A percentile compares a stretch with the other conserved stretches of the same genome.
Evolutionary conservation across 1,139 yeast species (phyloP).

Genomic region (Protomyces arabidopsidicola): DNA sequence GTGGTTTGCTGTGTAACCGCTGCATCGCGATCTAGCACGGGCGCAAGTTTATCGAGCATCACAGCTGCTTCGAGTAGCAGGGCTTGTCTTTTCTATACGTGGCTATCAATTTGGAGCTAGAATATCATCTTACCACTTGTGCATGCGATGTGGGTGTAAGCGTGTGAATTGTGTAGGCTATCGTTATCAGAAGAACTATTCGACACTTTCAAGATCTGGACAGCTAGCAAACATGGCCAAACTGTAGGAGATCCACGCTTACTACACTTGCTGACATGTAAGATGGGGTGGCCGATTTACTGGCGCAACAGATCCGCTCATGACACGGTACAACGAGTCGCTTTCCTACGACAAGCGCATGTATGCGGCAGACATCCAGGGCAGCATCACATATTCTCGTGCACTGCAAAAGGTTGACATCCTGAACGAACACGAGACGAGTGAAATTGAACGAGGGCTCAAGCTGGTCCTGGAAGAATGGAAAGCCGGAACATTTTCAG

Average conservation of each 20-base stretch:
- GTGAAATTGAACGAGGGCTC: conserved; percentile 77
- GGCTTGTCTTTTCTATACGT: background rate
- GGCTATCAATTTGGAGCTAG: background rate
- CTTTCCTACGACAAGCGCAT: conserved; percentile 90
- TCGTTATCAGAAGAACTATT: background rate
- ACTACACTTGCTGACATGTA: conserved; percentile 35
- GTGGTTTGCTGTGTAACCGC: background rate
- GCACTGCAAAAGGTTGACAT: conserved; percentile 79
- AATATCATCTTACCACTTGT: too few relatives aligned
- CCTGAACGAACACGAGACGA: conserved; percentile 63
- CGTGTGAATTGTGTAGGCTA: background rate
- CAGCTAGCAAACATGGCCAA: background rate
- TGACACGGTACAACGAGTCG: conserved; percentile 96
- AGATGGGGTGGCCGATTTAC: conserved; percentile 99
- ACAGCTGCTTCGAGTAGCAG: too few relatives aligned
- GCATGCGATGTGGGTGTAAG: background rate
- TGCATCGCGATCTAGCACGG: background rate
- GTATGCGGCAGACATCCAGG: conserved; percentile 90
- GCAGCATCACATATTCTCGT: conserved; percentile 85
- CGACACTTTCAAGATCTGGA: too few relatives aligned
- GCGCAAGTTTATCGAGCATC: background rate
- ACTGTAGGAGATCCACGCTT: background rate
- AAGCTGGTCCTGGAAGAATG: conserved; percentile 70
- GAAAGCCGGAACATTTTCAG: conserved; percentile 67
- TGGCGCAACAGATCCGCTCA: conserved; percentile 83